These are phyloP conservation scores for Bacterosira constricta DNA, from an alignment of 108 stramenopile genomes.

Conservation along the genomic window DNA sequence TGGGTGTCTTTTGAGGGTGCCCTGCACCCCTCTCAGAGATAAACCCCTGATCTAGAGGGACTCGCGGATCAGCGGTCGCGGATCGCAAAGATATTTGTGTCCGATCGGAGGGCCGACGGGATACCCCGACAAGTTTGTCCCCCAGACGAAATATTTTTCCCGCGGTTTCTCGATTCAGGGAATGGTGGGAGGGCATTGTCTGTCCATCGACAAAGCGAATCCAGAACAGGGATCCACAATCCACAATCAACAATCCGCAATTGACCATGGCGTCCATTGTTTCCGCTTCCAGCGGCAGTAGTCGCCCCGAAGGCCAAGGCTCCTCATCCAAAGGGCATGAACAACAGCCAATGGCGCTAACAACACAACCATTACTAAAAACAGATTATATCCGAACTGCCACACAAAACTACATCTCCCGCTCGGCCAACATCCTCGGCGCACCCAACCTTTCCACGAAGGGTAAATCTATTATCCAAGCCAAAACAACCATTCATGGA, in stretches of 20 bases:
- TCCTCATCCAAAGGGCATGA: not conserved
- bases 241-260: not conserved
- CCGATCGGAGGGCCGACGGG: too few species aligned
- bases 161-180: too few species aligned
- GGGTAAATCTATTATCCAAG: constrained; percentile 43
- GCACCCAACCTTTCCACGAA: constrained; percentile 20
- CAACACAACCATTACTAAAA: too few species aligned
- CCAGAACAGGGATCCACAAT: not conserved
- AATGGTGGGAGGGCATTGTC: too few species aligned
- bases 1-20: too few species aligned
- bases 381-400: constrained; percentile 37
- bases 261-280: not conserved
- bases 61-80: too few species aligned
- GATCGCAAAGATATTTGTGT: too few species aligned
- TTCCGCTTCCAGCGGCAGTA: not conserved
- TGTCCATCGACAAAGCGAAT: not conserved
- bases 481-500: constrained; percentile 31
- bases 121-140: too few species aligned
- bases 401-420: constrained; percentile 50
- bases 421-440: constrained; percentile 29
- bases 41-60: too few species aligned
- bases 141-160: too few species aligned
- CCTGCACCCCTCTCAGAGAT: too few species aligned
- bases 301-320: not conserved
- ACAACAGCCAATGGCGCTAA: too few species aligned